phyloP scores from a whole-genome alignment of 306 rosid genomes.

The Gynostemma pentaphyllum region DNA sequence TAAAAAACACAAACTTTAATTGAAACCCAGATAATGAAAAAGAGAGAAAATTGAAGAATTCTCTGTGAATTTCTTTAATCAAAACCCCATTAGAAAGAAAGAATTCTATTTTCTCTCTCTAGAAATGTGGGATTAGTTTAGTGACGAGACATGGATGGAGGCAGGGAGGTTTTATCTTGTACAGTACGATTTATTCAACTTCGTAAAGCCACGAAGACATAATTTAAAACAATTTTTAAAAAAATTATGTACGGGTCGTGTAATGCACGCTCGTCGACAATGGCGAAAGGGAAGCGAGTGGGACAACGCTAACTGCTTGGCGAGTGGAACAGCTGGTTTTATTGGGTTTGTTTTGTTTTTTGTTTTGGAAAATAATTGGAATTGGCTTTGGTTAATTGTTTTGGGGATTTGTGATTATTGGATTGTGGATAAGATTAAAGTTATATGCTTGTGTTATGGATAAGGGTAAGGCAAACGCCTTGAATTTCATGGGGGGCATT shows the following conservation, averaged over 20 bases:
- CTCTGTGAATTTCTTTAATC: background rate
- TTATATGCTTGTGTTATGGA: too few species aligned
- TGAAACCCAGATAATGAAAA: background rate
- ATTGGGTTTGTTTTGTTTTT: background rate
- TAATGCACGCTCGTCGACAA: background rate
- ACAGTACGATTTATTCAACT: background rate
- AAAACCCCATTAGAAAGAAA: background rate
- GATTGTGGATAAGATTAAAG: background rate
- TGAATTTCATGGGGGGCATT: too few species aligned
- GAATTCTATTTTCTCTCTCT: background rate
- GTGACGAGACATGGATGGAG: background rate
- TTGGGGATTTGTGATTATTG: background rate
- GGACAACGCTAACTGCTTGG: background rate
- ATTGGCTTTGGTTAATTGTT: background rate
- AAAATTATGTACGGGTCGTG: background rate
- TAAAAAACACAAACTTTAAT: background rate
- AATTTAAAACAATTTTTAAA: too few species aligned
- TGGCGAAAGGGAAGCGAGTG: background rate
- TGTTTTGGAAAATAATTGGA: background rate
- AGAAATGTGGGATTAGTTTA: background rate
- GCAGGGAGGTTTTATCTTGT: background rate
- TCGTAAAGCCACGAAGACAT: background rate
- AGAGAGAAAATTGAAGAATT: background rate
- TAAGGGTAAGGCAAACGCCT: too few species aligned
- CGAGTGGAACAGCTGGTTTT: too few species aligned